Base-by-base conservation (phyloP, 495 filamentous ascomycete genomes). In the Aspergillus carlsbadensis region DNA sequence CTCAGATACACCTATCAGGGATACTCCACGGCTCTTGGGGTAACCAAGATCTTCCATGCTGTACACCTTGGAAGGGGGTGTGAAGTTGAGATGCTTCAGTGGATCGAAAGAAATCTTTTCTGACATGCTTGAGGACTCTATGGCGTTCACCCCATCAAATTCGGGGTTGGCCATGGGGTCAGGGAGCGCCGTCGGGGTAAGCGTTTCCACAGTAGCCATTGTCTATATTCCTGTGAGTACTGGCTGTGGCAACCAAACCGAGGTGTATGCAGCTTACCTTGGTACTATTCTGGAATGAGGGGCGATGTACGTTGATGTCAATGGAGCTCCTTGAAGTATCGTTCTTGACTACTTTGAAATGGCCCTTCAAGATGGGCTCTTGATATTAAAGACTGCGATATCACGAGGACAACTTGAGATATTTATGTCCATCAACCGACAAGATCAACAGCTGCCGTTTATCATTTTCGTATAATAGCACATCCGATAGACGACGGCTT, bases 1-100 rank as follows among this genome's bases (percentile, higher is more conserved):
- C 61, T 89, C 84, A 3, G 85, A 87, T 42, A 90, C 86, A 29
- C 84, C 87, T 43, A 88, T 73, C 0, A 81, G 77, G 15, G 87
- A 89, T 31, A 89, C 74, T 10, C 85, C 86, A 39, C 66, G 76
- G 55, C 78, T 73, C 43, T 81, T 72, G 0, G 79, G 58, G 47
- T 81, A 77, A 5, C 78, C 81, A 35, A 87, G 70, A 50, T 88
- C 85, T 46, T 71, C 70, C 84, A 88, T 87, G 5, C 73, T 84
- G 58, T 84, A 67, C 20, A 80, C 66, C 57, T 80, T 78, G 6
- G 80, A 68, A 17, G 78, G 74, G 18, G 77, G 67, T 42, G 68
- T 73, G 65, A 82, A 84, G 15, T 71, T 63, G 35, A 88, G 64
- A 64, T 88, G 84, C 63, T 80, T 78, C 24, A 67, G 58, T 13